A percentile compares a stretch with the other conserved stretches of the same genome.
Evolutionary conservation across 345 rosid genomes (phyloP).

Genomic region (Litchi chinensis): DNA sequence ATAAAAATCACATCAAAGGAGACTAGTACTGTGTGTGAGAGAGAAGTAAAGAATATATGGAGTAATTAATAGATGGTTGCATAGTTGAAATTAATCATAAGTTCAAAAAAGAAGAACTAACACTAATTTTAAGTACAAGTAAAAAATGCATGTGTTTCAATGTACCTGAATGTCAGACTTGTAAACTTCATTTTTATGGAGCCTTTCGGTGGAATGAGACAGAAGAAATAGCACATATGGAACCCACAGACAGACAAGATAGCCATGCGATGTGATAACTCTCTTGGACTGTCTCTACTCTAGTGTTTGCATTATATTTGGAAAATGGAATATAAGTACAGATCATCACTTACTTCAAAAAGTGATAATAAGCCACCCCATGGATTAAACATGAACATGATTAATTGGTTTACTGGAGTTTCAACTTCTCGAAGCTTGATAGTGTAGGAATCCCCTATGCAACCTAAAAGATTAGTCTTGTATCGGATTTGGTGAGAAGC

Average conservation of each 20-base stretch:
- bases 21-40: background rate
- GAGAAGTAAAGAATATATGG: background rate
- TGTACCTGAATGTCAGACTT: background rate
- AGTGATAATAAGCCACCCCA: background rate
- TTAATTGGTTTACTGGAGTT: background rate
- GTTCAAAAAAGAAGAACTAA: too few relatives aligned
- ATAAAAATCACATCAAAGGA: background rate
- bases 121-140: background rate
- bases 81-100: too few relatives aligned
- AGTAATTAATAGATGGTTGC: background rate
- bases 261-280: conserved; percentile 2
- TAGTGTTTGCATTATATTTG: background rate
- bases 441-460: background rate
- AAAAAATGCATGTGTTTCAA: conserved; percentile 5
- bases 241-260: conserved; percentile 13
- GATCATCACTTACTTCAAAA: background rate
- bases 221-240: conserved; percentile 12
- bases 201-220: conserved; percentile 26
- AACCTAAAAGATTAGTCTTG: background rate
- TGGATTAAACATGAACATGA: background rate
- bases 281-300: background rate
- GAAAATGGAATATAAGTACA: background rate
- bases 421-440: too few relatives aligned
- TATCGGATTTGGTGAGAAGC: too few relatives aligned
- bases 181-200: background rate